Base-by-base conservation (phyloP, 2,329 filamentous ascomycete species). In the Fusarium kyushuense region DNA sequence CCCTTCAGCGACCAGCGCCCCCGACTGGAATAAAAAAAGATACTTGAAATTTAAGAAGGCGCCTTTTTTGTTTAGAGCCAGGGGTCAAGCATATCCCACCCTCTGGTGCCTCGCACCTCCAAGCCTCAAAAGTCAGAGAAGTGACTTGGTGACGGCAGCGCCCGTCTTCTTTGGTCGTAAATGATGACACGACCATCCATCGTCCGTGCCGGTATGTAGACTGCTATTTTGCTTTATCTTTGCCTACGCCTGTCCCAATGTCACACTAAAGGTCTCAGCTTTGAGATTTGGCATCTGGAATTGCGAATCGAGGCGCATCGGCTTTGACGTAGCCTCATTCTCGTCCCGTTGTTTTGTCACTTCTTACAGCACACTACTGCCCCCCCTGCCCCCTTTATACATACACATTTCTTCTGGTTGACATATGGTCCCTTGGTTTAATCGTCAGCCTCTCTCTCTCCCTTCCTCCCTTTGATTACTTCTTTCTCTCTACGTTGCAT, bases 171-270 rank as follows among this genome's bases (percentile, higher is more conserved):
- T 52, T 49, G 41, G 47, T 32, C 59, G 23, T 49, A 46, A 81
- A 84, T 73, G 74, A 88, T 88, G 86, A 86, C 85, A 75, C 84
- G 86, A 79, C 86, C 86, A 74, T 82, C 83, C 72, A 87, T 88
- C 72, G 82, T 88, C 79, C 85, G 86, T 76, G 86, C 86, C 76
- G 86, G 86, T 88, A 85, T 74, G 86, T 87, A 43, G 40, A 38
- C 35, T 38, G 14, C 35, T 63, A 29, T 17, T 55, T 60, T 32
- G 19, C 41, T 45, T 40, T 27, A 11, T 14, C 23, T 63, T 69
- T 67, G 38, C 36, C 52, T 53, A 35, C 32, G 16, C 38, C 57
- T 19, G 30, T 52, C 32, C 19, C 58, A 51, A 65, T 59, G 59
- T 27, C 47, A 40, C 53, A 40, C 43, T 62, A 36, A 51, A 51